Percentiles rank a stretch among this genome's conserved stretches.
Conservation (phyloP, 495 filamentous ascomycete genomes). For the Annulohypoxylon moriforme region DNA sequence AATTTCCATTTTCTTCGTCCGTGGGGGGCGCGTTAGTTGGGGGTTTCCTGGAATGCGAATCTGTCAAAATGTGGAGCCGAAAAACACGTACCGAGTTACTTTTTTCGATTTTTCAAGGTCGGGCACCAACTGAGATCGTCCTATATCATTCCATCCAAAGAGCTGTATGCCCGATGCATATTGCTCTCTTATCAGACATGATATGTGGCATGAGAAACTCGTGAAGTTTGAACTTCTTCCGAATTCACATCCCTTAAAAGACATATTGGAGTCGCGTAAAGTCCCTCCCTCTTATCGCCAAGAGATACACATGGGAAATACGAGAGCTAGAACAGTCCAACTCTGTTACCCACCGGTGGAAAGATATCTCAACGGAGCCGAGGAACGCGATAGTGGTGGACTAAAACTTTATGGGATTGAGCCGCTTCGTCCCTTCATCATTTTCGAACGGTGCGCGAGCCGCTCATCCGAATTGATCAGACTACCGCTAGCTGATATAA, state of each 20-base stretch:
- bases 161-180: slow-evolving; percentile 3
- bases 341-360: slow-evolving; percentile 14
- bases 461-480: slow-evolving; percentile 33
- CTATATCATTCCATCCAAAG: slow-evolving; percentile 12
- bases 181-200: slow-evolving; percentile 15
- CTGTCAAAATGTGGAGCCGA: slow-evolving; percentile 2
- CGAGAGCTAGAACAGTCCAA: slow-evolving; percentile 26
- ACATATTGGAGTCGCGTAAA: slow-evolving; percentile 26
- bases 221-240: slow-evolving; percentile 9
- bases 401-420: slow-evolving; percentile 18
- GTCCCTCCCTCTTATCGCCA: slow-evolving; percentile 21
- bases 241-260: slow-evolving; percentile 27
- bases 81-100: slow-evolving; percentile 11
- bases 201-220: slow-evolving; percentile 3
- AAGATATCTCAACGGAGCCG: slow-evolving; percentile 34
- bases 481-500: slow-evolving; percentile 36
- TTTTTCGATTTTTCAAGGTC: slow-evolving; percentile 13
- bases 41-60: not conserved
- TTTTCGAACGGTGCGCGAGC: slow-evolving; percentile 34
- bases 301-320: slow-evolving; percentile 23
- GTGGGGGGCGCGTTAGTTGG: slow-evolving; percentile 21
- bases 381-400: slow-evolving; percentile 14
- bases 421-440: slow-evolving; percentile 22
- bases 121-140: slow-evolving; percentile 23
- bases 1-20: slow-evolving; percentile 25